Base-by-base conservation (phyloP, 306 rosid genomes). In the Coriaria nepalensis region DNA sequence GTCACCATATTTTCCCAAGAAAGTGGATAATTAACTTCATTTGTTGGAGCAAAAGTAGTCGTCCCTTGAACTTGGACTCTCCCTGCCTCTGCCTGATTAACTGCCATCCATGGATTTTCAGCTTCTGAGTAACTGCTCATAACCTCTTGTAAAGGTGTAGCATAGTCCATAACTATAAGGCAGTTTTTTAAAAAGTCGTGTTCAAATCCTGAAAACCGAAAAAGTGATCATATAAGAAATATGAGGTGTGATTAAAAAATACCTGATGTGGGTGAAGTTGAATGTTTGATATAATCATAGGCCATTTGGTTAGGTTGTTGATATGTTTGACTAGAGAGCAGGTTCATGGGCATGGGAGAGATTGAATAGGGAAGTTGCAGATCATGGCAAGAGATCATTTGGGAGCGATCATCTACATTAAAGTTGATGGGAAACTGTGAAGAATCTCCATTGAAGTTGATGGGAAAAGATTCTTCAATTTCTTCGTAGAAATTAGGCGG, bases 241-340 rank as follows among this genome's bases (percentile, higher is more conserved):
- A 42, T 60, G 50, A 50, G 35, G 6, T 43, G 43, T 15, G 42
- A 46, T 33, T 35, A 5, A 10, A 5, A 50, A 50, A 8, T 64
- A 64, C 69, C 64, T 57, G 65, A 60, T 50, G 29, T 29, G 43
- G 65, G 65, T 43, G 65, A 60, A 41, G 57, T 43, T 8, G 69
- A 37, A 56, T 64, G 33, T 0, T 2, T 13, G n/a, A 20, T 20
- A 20, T 20, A 1, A 9, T 49, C 13, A 33, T 37, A 11, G 45
- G 33, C 38, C 52, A 13, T 20, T 38, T 49, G 64, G 9, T 38
- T 33, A 43, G 37, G 9, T 50, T 50, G 59, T 44, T 57, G 43
- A 13, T 64, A 35, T 34, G 43, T 13, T 8, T 48, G 64, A 54
- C 37, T 20, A 20, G 29, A 20, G 29, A 20, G 3, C 29, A 20